Conservation (phyloP, 2,329 filamentous ascomycete genomes). For the Dothideomycetidae sp. region DNA sequence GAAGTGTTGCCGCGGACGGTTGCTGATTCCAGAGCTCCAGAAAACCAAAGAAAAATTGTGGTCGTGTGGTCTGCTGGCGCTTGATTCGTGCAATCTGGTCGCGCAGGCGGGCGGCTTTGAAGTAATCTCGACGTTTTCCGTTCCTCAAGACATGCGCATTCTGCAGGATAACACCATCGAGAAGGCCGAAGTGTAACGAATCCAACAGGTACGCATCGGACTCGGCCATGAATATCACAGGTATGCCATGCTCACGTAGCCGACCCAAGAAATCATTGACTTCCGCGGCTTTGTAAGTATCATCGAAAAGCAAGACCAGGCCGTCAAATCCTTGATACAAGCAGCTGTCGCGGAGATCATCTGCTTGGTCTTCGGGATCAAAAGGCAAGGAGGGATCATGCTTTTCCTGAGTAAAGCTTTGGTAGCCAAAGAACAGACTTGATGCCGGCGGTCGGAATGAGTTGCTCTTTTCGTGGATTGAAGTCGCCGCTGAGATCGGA, state of each 20-base stretch:
- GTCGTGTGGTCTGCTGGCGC: constrained; percentile 10
- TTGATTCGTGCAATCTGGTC: constrained; percentile 12
- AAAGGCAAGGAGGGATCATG: background rate
- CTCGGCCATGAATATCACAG: constrained; percentile 11
- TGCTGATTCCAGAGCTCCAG: constrained; percentile 11
- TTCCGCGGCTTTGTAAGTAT: constrained; percentile 5
- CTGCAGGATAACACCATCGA: constrained; percentile 11
- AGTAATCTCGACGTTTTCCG: constrained; percentile 11
- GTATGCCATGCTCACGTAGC: constrained; percentile 9
- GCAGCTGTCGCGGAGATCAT: constrained; percentile 8
- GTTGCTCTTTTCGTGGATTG: constrained; percentile 4
- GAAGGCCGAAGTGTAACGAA: constrained; percentile 9
- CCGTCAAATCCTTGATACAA: constrained; percentile 10
- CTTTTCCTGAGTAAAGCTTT: constrained; percentile 6
- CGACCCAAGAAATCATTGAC: constrained; percentile 8
- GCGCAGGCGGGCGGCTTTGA: constrained; percentile 10
- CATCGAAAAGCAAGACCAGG: constrained; percentile 9
- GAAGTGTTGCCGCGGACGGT: constrained; percentile 11
- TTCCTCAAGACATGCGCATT: constrained; percentile 10
- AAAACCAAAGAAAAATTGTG: constrained; percentile 13
- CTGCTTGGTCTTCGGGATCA: constrained; percentile 1
- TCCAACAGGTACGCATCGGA: constrained; percentile 9
- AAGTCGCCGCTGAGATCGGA: constrained; percentile 8
- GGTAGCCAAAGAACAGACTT: constrained; percentile 8
- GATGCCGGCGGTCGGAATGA: constrained; percentile 7